A percentile compares a stretch with the other conserved stretches of the same genome.
phyloP scores from a whole-genome alignment of 257 asterid species.

The Solanum microdontum region DNA sequence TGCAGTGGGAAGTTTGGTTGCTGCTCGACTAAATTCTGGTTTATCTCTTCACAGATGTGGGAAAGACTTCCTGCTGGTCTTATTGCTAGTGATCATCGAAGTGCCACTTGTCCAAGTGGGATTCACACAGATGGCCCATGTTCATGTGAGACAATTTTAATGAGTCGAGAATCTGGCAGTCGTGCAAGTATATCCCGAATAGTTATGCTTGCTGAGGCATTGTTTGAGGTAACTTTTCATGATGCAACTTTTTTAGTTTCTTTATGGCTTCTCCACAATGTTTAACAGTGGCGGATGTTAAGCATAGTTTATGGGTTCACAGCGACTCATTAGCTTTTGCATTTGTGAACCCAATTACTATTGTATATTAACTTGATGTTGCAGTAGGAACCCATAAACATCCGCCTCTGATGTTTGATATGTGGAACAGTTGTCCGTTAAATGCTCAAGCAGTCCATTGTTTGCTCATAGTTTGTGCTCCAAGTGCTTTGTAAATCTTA shows the following conservation, averaged over 20 bases:
- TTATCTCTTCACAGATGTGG: slow-evolving; percentile 43
- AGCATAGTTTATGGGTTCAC: neutral
- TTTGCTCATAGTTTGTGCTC: neutral
- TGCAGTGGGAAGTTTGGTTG: neutral
- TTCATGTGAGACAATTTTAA: slow-evolving; percentile 54
- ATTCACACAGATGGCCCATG: slow-evolving; percentile 68
- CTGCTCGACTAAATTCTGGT: neutral
- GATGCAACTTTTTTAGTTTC: neutral
- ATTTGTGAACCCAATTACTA: neutral
- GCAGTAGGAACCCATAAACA: neutral
- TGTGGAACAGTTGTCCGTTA: neutral
- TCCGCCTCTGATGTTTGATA: neutral
- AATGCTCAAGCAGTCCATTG: neutral
- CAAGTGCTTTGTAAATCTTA: neutral
- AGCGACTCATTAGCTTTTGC: neutral
- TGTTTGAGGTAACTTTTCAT: slow-evolving; percentile 64
- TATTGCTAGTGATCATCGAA: slow-evolving; percentile 29
- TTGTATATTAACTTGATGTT: neutral
- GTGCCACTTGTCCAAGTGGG: slow-evolving; percentile 58
- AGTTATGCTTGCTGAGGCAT: slow-evolving; percentile 91
- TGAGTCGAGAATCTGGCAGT: slow-evolving; percentile 37
- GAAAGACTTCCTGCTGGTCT: slow-evolving; percentile 51
- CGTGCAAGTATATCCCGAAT: slow-evolving; percentile 81
- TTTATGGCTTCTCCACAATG: neutral
- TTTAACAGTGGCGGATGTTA: neutral